Evolutionary conservation across 345 rosid genomes (phyloP).

Genomic region (Noccaea bulbosa): DNA sequence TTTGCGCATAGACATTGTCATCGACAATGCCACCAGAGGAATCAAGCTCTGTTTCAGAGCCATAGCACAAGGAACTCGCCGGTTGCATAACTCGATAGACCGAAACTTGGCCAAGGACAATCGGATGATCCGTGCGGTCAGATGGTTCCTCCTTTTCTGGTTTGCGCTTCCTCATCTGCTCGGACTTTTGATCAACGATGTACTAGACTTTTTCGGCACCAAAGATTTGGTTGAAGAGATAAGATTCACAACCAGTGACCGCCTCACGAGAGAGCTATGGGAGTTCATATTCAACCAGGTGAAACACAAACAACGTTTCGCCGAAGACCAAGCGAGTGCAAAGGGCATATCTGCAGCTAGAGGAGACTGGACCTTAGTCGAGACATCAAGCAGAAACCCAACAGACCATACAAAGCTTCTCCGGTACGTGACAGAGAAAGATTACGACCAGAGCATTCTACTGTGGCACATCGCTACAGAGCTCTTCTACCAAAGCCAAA

Average conservation of each 20-base stretch:
- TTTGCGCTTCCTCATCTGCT: not conserved
- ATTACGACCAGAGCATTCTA: slow-evolving; percentile 58
- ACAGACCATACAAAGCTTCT: slow-evolving; percentile 10
- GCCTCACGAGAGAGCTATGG: slow-evolving; percentile 59
- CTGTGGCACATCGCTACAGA: slow-evolving; percentile 67
- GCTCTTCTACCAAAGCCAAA: slow-evolving; percentile 43
- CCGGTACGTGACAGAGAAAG: slow-evolving; percentile 42
- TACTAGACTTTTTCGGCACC: slow-evolving; percentile 33
- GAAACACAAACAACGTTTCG: slow-evolving; percentile 44
- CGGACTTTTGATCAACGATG: not conserved
- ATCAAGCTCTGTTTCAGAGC: not conserved
- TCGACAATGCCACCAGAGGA: not conserved
- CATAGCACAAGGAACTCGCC: not conserved
- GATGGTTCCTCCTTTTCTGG: not conserved
- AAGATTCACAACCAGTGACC: slow-evolving; percentile 44
- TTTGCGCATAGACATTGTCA: not conserved
- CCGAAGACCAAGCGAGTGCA: slow-evolving; percentile 52
- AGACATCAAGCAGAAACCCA: not conserved
- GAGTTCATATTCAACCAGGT: slow-evolving; percentile 54
- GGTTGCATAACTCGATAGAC: not conserved
- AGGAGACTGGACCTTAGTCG: slow-evolving; percentile 55
- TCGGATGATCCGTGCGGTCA: not conserved
- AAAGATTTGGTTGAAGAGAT: slow-evolving; percentile 45
- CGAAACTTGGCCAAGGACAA: not conserved
- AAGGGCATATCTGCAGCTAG: slow-evolving; percentile 50